Base-by-base conservation (phyloP, 176 grass and related monocot species). In the Ensete ventricosum region DNA sequence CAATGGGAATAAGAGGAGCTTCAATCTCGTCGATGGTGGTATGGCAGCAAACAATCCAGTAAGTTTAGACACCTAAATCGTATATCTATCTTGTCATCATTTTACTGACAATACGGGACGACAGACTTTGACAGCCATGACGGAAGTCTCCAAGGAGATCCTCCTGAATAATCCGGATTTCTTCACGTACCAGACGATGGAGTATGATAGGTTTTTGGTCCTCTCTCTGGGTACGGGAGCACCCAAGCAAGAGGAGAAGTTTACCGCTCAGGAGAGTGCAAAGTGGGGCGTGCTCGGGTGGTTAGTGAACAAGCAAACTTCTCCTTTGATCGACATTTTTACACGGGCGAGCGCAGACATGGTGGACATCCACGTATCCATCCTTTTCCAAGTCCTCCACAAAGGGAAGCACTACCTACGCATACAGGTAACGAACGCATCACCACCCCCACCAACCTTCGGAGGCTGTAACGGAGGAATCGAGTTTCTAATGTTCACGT, bases 251-350 rank as follows among this genome's bases (percentile, higher is more conserved):
- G 62, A 72, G 0, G 23, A 20, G 14, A 81, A 48, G 23, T 96
- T 84, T 83, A 79, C 73, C 1, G 85, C 85, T 9, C 75, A 73
- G 23, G 81, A 75, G 1, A 82, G 85, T 2, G 73, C 85, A 9
- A 86, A 83, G 67, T 92, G 93, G 93, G 89, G 93, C n/a, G 54
- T 92, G 55, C 64, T 92, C 63, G 80, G 73, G 3, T 96, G 93
- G 93, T 80, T 96, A 63, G 55, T 82, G 64, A 82, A 96, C 64
- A 62, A 64, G 1, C 48, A 77, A 54, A 79, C 64, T 1, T 81
- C 83, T 1, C 92, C 89, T 50, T 64, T 96, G 50, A 59, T 96
- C 11, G 85, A 96, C 54, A 64, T 92, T 71, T 92, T 88, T 71
- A 88, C 81, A 34, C 53, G 87, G 12, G 83, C 87, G 2, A 96